phyloP scores from a whole-genome alignment of 441 rosid genomes.

The Corymbia calophylla region DNA sequence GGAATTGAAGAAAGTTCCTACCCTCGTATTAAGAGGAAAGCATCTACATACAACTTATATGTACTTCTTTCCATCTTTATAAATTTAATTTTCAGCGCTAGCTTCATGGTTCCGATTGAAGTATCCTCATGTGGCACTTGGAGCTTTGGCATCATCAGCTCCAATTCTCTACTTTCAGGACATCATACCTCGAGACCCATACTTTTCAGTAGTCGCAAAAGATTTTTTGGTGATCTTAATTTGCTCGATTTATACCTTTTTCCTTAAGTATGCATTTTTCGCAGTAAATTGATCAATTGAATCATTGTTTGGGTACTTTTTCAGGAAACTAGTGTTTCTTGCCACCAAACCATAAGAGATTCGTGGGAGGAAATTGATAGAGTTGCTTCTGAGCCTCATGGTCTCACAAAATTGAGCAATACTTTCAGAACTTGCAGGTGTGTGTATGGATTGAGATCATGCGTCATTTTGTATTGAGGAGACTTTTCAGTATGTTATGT shows the following conservation, averaged over 20 bases:
- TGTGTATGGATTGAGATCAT: neutral
- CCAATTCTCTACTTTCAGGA: slow-evolving; percentile 50
- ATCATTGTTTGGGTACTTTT: neutral
- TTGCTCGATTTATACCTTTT: neutral
- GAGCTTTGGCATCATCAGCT: slow-evolving; percentile 65
- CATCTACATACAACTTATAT: neutral
- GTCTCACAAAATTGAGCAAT: slow-evolving; percentile 36
- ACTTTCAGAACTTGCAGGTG: slow-evolving; percentile 56
- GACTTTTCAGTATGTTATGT: neutral
- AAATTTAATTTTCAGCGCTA: slow-evolving; percentile 25
- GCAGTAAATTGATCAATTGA: neutral
- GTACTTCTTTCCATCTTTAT: neutral
- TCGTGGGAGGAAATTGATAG: slow-evolving; percentile 51
- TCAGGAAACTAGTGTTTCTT: slow-evolving; percentile 47
- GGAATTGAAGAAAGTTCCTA: neutral
- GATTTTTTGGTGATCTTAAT: slow-evolving; percentile 25
- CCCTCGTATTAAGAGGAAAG: neutral
- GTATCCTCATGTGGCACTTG: slow-evolving; percentile 54
- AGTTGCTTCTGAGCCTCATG: slow-evolving; percentile 38
- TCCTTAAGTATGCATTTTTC: neutral
- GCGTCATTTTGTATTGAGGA: neutral
- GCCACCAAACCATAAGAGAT: slow-evolving; percentile 32
- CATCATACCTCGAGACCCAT: slow-evolving; percentile 30
- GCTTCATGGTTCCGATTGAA: slow-evolving; percentile 59
- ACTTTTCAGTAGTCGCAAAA: slow-evolving; percentile 27